A percentile compares a stretch with the other conserved stretches of the same genome.
Evolutionary conservation across 768 basidiomycete genomes (phyloP).

Genomic region (Mycena galopus): DNA sequence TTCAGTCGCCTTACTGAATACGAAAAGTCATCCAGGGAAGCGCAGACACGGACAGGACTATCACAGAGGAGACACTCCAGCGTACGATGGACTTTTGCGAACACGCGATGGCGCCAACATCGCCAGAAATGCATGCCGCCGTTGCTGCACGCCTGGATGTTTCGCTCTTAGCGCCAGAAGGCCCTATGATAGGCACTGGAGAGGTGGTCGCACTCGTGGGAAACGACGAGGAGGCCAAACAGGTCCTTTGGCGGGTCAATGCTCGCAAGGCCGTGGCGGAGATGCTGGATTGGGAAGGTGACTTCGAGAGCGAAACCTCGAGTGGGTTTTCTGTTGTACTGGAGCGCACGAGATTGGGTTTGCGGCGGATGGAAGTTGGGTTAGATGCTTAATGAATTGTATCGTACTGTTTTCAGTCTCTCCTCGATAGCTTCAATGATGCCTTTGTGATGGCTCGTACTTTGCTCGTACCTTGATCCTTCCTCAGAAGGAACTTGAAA

Average conservation of each 20-base stretch:
- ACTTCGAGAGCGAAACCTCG: neutral
- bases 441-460: no score
- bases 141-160: constrained; percentile 3
- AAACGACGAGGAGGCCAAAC: neutral
- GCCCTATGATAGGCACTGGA: neutral
- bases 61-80: constrained; percentile 7
- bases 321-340: neutral
- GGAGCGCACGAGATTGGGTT: neutral
- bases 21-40: constrained; percentile 10
- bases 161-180: neutral
- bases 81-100: constrained; percentile 8
- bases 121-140: neutral
- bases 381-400: neutral
- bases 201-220: neutral
- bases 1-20: neutral
- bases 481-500: neutral
- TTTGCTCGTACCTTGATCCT: neutral
- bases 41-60: neutral
- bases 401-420: neutral
- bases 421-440: neutral
- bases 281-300: neutral
- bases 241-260: constrained; percentile 12
- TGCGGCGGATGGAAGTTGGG: neutral
- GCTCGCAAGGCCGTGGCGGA: neutral
- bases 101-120: constrained; percentile 6